Conservation (phyloP, 2,329 filamentous ascomycete genomes). For the Zasmidium cellare region DNA sequence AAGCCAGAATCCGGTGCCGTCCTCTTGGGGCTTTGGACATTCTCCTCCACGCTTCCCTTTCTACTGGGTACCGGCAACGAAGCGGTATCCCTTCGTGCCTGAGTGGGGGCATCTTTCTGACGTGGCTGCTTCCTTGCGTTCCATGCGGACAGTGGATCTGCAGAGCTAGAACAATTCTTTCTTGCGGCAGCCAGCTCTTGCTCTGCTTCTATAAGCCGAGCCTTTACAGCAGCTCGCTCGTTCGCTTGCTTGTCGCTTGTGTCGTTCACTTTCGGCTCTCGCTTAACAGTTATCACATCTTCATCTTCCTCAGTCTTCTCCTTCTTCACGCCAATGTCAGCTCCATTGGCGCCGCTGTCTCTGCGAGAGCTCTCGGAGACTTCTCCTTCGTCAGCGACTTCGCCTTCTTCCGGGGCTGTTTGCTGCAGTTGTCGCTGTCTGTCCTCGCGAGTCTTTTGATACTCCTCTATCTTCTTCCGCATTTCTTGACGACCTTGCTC, state of each 20-base stretch:
- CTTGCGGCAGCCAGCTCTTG: neutral
- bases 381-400: too few species aligned
- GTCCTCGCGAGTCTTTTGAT: too few species aligned
- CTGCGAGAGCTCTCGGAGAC: too few species aligned
- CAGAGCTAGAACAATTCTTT: neutral
- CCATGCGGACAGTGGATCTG: neutral
- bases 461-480: too few species aligned
- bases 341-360: too few species aligned
- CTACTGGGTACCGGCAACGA: neutral
- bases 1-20: neutral
- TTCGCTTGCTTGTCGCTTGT: neutral
- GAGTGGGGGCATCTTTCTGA: neutral
- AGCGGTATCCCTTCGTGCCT: neutral
- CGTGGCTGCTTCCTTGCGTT: neutral
- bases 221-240: neutral
- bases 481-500: too few species aligned
- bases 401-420: too few species aligned
- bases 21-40: conserved; percentile 1
- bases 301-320: neutral
- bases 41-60: neutral
- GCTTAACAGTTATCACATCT: neutral
- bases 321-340: neutral
- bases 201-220: neutral
- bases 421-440: too few species aligned
- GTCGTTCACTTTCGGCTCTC: neutral